Percentiles rank a stretch among this genome's conserved stretches.
Conservation (phyloP, 805 yeast genomes). For the Candida wancherniae region DNA sequence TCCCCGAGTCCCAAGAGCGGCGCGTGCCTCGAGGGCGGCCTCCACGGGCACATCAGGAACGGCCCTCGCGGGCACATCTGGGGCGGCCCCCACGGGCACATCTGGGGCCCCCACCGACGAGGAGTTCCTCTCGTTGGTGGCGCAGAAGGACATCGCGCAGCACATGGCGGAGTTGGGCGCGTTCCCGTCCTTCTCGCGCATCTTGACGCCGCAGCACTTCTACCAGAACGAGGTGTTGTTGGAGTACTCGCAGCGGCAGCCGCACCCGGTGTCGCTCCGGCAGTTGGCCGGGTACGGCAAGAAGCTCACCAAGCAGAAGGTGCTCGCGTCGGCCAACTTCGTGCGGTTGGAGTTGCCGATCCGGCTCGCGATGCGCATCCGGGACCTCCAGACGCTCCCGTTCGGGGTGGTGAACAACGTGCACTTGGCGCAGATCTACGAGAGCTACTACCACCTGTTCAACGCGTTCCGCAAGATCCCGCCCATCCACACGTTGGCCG, state of each 20-base stretch:
- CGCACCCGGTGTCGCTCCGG: constrained; percentile 85
- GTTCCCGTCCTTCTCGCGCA: constrained; percentile 37
- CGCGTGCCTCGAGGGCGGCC: too few relatives aligned
- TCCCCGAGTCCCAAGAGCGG: too few relatives aligned
- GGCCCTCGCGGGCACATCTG: too few relatives aligned
- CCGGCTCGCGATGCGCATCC: constrained; percentile 72
- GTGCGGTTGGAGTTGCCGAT: constrained; percentile 82
- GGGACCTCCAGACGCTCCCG: constrained; percentile 77
- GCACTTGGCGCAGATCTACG: constrained; percentile 84
- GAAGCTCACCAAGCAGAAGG: constrained; percentile 66
- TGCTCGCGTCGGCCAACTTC: constrained; percentile 80
- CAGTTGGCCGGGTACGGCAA: constrained; percentile 90
- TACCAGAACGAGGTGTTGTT: constrained; percentile 73
- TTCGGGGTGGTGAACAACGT: constrained; percentile 79
- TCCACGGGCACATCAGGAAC: too few relatives aligned
- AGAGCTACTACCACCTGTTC: constrained; percentile 82
- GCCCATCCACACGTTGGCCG: constrained; percentile 61
- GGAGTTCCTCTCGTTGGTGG: constrained; percentile 30
- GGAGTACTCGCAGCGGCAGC: constrained; percentile 57
- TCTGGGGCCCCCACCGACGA: constrained; percentile 29
- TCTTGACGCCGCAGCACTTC: constrained; percentile 64
- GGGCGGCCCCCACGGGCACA: too few relatives aligned
- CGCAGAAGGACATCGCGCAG: constrained; percentile 24
- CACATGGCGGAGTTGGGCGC: constrained; percentile 37
- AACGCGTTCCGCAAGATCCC: constrained; percentile 77